Evolutionary conservation across 345 rosid species (phyloP).

Genomic region (Melaleuca alternifolia): DNA sequence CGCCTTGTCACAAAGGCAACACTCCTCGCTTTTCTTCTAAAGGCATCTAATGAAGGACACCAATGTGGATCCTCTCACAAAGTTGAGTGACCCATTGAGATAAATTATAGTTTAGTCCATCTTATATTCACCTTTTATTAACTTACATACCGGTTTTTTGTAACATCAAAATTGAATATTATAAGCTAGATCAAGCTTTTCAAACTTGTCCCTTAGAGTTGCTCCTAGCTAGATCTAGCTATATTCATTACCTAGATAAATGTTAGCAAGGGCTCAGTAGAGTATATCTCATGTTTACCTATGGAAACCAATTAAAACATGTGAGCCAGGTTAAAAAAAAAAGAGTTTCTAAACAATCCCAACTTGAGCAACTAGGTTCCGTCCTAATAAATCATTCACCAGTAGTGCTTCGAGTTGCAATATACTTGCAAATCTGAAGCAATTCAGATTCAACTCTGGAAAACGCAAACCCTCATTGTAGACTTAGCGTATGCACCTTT

Average conservation of each 20-base stretch:
- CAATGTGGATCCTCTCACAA: neutral
- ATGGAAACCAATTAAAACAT: neutral
- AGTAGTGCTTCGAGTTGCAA: neutral
- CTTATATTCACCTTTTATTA: neutral
- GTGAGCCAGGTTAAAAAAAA: neutral
- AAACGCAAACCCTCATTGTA: neutral
- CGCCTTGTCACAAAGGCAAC: neutral
- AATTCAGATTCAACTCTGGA: neutral
- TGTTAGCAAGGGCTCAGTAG: neutral
- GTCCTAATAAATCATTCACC: neutral
- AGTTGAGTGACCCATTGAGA: neutral
- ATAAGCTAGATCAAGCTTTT: neutral
- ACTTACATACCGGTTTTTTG: neutral
- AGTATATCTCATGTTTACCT: neutral
- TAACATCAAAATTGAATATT: neutral
- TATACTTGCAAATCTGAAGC: neutral
- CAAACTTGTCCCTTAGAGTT: neutral
- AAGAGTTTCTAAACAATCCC: neutral
- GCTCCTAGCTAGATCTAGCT: neutral
- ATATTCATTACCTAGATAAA: too few relatives aligned
- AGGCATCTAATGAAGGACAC: neutral
- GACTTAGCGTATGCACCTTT: neutral
- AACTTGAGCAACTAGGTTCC: neutral
- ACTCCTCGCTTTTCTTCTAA: neutral
- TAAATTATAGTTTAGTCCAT: neutral